A percentile compares a stretch with the other conserved stretches of the same genome.
phyloP scores from a whole-genome alignment of 768 basidiomycete species.

The Suillus americanus region DNA sequence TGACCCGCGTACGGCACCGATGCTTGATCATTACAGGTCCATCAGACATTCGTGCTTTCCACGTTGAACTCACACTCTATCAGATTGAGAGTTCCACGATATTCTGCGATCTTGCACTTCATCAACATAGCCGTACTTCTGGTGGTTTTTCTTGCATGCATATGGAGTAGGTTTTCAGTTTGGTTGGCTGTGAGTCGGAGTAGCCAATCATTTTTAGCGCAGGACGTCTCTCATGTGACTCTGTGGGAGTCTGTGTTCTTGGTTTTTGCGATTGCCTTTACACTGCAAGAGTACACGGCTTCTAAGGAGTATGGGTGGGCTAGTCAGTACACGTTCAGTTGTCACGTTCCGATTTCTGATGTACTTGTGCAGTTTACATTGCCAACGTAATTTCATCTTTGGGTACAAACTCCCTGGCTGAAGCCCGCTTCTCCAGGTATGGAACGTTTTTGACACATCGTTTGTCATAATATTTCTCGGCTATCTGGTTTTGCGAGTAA shows the following conservation, averaged over 20 bases:
- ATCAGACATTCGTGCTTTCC: conserved; percentile 7
- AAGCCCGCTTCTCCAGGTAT: conserved; percentile 53
- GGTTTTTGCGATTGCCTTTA: conserved; percentile 73
- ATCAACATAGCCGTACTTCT: conserved; percentile 71
- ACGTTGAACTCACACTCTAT: conserved; percentile 4
- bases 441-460: conserved; percentile 86
- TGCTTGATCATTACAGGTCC: conserved; percentile 83
- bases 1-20: conserved; percentile 61
- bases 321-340: conserved; percentile 50
- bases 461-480: conserved; percentile 69
- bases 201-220: conserved; percentile 41
- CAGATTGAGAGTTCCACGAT: conserved; percentile 81
- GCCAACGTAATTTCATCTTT: conserved; percentile 59
- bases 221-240: conserved; percentile 50
- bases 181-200: neutral
- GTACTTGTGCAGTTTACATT: conserved; percentile 59
- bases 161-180: conserved; percentile 55
- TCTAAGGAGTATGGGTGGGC: conserved; percentile 87
- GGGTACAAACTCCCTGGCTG: conserved; percentile 2
- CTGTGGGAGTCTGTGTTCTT: conserved; percentile 73
- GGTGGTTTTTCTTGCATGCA: conserved; percentile 68
- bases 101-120: conserved; percentile 76
- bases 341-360: conserved; percentile 4
- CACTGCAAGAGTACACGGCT: conserved; percentile 85
- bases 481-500: conserved; percentile 64